Percentiles rank a stretch among this genome's conserved stretches.
Evolutionary conservation across 2,329 filamentous ascomycete species (phyloP).

Genomic region (Blastomyces parvus): DNA sequence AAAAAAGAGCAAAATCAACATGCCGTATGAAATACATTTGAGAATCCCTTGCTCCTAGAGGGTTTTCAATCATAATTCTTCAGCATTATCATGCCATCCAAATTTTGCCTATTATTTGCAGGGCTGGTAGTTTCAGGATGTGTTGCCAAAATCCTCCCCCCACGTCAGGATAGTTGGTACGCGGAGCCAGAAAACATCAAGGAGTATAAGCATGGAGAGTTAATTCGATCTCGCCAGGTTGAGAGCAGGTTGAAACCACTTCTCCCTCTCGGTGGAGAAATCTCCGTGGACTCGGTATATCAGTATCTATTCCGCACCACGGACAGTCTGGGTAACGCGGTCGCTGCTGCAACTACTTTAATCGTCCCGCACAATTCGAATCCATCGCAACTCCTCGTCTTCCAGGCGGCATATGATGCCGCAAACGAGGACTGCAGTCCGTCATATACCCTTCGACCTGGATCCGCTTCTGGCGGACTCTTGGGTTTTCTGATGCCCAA

Average conservation of each 20-base stretch:
- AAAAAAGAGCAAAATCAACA: background rate
- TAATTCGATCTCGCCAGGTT: background rate
- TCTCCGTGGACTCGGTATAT: slow-evolving; percentile 21
- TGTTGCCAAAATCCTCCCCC: background rate
- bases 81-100: background rate
- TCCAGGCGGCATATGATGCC: slow-evolving; percentile 31
- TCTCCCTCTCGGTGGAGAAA: background rate
- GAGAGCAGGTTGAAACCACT: background rate
- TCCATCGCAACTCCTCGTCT: slow-evolving; percentile 32
- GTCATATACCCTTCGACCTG: slow-evolving; percentile 25
- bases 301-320: slow-evolving; percentile 37
- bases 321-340: slow-evolving; percentile 29
- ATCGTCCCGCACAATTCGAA: slow-evolving; percentile 29
- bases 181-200: background rate
- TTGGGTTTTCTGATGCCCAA: slow-evolving; percentile 13
- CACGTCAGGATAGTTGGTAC: background rate
- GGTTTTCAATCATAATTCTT: background rate
- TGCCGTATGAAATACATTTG: background rate
- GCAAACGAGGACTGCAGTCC: slow-evolving; percentile 22
- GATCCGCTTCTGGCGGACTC: slow-evolving; percentile 33
- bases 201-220: background rate
- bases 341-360: slow-evolving; percentile 33
- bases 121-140: background rate
- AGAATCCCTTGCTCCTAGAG: background rate
- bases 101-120: background rate